Base-by-base conservation (phyloP, 2,329 filamentous ascomycete genomes). In the Aspergillus caelatus region DNA sequence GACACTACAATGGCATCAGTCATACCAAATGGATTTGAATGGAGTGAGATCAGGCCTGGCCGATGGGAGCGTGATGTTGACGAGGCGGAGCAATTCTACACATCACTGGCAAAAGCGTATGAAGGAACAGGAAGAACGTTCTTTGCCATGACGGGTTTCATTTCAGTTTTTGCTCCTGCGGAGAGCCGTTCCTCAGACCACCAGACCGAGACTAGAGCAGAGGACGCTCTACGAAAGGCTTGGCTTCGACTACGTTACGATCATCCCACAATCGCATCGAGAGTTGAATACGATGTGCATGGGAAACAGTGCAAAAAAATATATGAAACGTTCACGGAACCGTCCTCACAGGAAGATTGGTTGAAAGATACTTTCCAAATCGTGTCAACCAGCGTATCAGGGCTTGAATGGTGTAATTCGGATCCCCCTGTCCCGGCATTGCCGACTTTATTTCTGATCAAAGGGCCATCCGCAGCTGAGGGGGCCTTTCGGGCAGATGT, bases 1-100 rank as follows among this genome's bases (percentile, higher is more conserved):
- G 23, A 10, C 7, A 46, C 5, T 6, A 2, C 21, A 46, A 46
- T 46, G 43, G 12, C n/a, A 14, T 23, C 21, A 8, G 2, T 7
- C 23, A 26, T 14, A 12, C 23, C 45, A 8, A 56, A 63, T n/a
- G 60, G 45, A 10, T 46, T 45, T 12, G 39, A n/a, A 41, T 67
- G 65, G 66, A 36, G 48, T 1, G 39, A 66, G 32, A 45, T 39
- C 7, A 58, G 45, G 1, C 59, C 63, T 7, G 54, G 62, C 4
- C 65, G 70, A 16, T 73, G 70, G 71, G 70, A 73, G 46, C 67
- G 71, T 2, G 62, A 69, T 36, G 68, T 78, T 10, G 80, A 83
- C 34, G 80, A 83, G 61, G 71, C 74, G 0, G 80, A 83, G 59
- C 65, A 77, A 19, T 79, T 79, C 41, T 83, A 83, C 62, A 73